phyloP scores from a whole-genome alignment of 1,284 basidiomycete genomes.

The Sporisorium reilianum region DNA sequence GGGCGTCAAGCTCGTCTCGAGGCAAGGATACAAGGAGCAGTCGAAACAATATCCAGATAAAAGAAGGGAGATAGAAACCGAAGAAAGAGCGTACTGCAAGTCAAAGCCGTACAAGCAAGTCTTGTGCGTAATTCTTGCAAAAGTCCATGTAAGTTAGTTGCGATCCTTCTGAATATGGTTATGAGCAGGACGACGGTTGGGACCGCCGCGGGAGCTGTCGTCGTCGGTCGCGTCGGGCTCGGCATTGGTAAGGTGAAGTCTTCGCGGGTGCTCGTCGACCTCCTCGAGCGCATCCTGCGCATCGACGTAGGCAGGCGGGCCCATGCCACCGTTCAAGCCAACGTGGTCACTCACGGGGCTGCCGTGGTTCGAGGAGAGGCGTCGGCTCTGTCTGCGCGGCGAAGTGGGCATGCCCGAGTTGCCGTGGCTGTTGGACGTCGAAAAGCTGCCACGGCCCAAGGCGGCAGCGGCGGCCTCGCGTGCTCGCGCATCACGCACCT shows the following conservation, averaged over 20 bases:
- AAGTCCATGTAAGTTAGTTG: slow-evolving; percentile 2
- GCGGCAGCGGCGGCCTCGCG: slow-evolving; percentile 53
- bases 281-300: slow-evolving; percentile 40
- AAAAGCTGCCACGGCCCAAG: slow-evolving; percentile 23
- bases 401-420: slow-evolving; percentile 18
- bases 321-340: slow-evolving; percentile 16
- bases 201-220: slow-evolving; percentile 30
- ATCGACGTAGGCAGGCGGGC: slow-evolving; percentile 49
- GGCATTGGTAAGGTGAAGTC: slow-evolving; percentile 43
- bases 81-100: not conserved
- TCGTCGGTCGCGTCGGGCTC: slow-evolving; percentile 41
- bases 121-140: not conserved
- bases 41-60: not conserved
- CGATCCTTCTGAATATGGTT: slow-evolving; percentile 40
- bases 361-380: slow-evolving; percentile 25
- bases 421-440: slow-evolving; percentile 19
- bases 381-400: slow-evolving; percentile 27
- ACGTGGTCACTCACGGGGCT: slow-evolving; percentile 29
- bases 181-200: slow-evolving; percentile 27
- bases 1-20: slow-evolving; percentile 6
- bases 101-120: not conserved
- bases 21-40: slow-evolving; percentile 1
- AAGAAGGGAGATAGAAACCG: not conserved
- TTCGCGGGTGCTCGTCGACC: slow-evolving; percentile 27
- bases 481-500: slow-evolving; percentile 57